Base-by-base conservation (phyloP, 805 yeast species). In the Starmerella khaoyaiensis region DNA sequence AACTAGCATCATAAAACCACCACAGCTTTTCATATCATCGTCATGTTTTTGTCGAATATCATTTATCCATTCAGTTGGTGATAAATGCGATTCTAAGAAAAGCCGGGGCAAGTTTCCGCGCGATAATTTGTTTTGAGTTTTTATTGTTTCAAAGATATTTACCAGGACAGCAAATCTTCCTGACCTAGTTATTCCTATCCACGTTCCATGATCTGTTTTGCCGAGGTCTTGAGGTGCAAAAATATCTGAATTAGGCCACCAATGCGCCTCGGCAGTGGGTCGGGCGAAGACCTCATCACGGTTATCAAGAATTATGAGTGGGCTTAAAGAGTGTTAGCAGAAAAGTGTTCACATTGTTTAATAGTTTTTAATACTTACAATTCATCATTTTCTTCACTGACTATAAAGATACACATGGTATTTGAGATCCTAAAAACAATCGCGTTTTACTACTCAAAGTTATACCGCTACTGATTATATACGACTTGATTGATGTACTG, bases 211-310 rank as follows among this genome's bases (percentile, higher is more conserved):
- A 38, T 74, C 84, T 1, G 64, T 58, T 24, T 84, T 57, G 1
- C 76, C 82, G 49, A 79, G 55, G 55, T 87, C 96, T 26, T 67
- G 59, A 0, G 96, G 96, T 6, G 79, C 69, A 9, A 82, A 53
- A 1, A 78, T 59, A 9, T 52, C 55, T 34, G 62, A 58, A 42
- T 58, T 38, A 40, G 62, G 56, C 64, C 66, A 59, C 44, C 63
- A 46, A 36, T 54, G 50, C 26, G 87, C 76, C n/a, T 56, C 52
- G 36, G 69, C 65, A 0, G 97, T 87, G 2, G 76, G 74, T 34
- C 98, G 60, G 30, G 64, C 68, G 53, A 79, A 74, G 50, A 62
- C 80, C 56, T 90, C 98, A 54, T 90, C 98, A 31, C 98, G 58
- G 53, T 87, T 87, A 3, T 94, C 81, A 3, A 82, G 60, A 4